Conservation (phyloP, 1,139 yeast species). For the Yamadazyma songkhlaensis region DNA sequence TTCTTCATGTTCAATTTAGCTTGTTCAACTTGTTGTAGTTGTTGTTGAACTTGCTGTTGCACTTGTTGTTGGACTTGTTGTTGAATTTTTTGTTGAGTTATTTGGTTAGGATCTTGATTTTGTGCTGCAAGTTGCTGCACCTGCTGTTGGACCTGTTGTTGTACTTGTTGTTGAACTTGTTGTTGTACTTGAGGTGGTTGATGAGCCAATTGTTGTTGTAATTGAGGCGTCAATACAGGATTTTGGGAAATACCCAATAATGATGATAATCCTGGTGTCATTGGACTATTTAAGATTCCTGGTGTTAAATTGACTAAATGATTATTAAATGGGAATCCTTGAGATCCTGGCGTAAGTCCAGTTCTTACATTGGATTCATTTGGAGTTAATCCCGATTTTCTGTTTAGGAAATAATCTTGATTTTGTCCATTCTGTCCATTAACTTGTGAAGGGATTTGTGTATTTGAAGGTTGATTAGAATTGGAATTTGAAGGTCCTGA, state of each 20-base stretch:
- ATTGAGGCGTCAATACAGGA: conserved; percentile 28
- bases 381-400: conserved; percentile 65
- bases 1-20: conserved; percentile 7
- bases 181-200: conserved; percentile 10
- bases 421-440: conserved; percentile 3
- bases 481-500: conserved; percentile 1
- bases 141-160: conserved; percentile 10
- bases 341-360: conserved; percentile 53
- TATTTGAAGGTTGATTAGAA: conserved; percentile 4
- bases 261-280: conserved; percentile 48
- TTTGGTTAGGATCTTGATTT: conserved; percentile 3
- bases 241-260: conserved; percentile 29
- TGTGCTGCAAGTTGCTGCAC: conserved; percentile 5
- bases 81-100: neutral
- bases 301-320: conserved; percentile 40
- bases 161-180: conserved; percentile 9
- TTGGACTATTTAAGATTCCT: conserved; percentile 38
- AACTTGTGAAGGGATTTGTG: conserved; percentile 5
- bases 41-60: conserved; percentile 4
- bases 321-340: conserved; percentile 33
- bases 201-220: conserved; percentile 16
- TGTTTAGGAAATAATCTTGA: conserved; percentile 28
- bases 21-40: neutral
- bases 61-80: conserved; percentile 8
- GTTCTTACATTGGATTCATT: conserved; percentile 65